Evolutionary conservation across 768 basidiomycete species (phyloP).

Genomic region (Phylloporus scabripes): DNA sequence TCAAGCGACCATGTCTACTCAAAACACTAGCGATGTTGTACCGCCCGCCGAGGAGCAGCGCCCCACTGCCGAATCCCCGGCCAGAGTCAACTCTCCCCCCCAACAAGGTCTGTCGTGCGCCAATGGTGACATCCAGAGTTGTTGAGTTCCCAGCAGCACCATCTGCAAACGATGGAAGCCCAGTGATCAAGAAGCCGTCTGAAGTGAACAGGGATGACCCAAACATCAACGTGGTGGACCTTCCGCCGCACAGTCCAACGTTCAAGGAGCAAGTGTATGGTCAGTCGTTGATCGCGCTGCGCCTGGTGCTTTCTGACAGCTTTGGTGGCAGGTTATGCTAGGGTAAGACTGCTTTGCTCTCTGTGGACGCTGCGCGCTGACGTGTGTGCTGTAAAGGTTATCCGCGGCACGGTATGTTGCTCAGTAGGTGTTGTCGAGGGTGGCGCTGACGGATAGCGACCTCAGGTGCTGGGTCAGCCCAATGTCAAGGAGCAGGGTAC

Average conservation of each 20-base stretch:
- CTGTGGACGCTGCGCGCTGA: slow-evolving; percentile 2
- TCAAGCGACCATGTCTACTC: not conserved
- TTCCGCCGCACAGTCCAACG: slow-evolving; percentile 31
- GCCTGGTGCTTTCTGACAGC: not conserved
- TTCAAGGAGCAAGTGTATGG: slow-evolving; percentile 61
- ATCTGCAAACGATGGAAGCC: slow-evolving; percentile 34
- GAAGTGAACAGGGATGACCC: slow-evolving; percentile 25
- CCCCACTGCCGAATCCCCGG: slow-evolving; percentile 22
- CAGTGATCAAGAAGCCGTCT: slow-evolving; percentile 26
- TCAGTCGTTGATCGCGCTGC: slow-evolving; percentile 19
- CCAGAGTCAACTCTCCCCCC: slow-evolving; percentile 24
- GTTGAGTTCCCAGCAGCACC: slow-evolving; percentile 17
- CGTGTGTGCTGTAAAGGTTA: slow-evolving; percentile 12
- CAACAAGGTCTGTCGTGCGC: slow-evolving; percentile 35
- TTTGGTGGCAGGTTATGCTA: slow-evolving; percentile 24
- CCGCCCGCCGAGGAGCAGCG: slow-evolving; percentile 5
- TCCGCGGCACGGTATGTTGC: slow-evolving; percentile 28
- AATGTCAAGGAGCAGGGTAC: slow-evolving; percentile 49
- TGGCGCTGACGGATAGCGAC: not conserved
- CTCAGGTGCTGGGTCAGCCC: slow-evolving; percentile 29
- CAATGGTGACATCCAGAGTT: not conserved
- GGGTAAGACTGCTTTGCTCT: slow-evolving; percentile 14
- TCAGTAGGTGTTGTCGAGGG: slow-evolving; percentile 1
- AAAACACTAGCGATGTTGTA: not conserved
- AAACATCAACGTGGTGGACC: slow-evolving; percentile 22